These are phyloP conservation scores for Torrubiella hemipterigena DNA, from an alignment of 2,329 filamentous ascomycete species.

Conservation along the genomic window DNA sequence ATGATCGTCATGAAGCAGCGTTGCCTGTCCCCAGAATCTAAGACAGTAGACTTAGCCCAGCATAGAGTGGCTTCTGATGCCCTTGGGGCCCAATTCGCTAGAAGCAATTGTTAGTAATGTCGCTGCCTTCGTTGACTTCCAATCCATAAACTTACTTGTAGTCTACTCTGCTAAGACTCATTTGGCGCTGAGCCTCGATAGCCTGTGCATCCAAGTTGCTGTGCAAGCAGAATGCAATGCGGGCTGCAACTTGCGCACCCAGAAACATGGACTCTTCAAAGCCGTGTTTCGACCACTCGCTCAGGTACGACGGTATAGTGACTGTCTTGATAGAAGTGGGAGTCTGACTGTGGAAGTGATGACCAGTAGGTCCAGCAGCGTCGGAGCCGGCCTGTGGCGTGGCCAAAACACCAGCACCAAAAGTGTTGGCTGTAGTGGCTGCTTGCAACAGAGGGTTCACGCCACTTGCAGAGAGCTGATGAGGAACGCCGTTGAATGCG, in stretches of 20 bases:
- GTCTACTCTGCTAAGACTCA: conserved; percentile 46
- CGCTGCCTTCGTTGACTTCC: neutral
- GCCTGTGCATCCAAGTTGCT: conserved; percentile 39
- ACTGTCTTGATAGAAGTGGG: conserved; percentile 75
- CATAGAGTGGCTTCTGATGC: conserved; percentile 40
- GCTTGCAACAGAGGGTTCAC: conserved; percentile 90
- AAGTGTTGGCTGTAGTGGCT: conserved; percentile 63
- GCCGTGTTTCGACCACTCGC: conserved; percentile 76
- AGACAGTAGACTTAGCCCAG: conserved; percentile 33
- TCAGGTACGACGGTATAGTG: conserved; percentile 70
- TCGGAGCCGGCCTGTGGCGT: conserved; percentile 29
- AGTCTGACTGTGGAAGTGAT: conserved; percentile 55
- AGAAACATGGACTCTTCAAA: conserved; percentile 78
- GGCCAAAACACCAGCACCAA: conserved; percentile 24
- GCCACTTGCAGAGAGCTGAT: conserved; percentile 43
- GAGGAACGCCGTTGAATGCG: conserved; percentile 40
- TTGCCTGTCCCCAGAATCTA: too few species aligned
- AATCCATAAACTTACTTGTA: conserved; percentile 40
- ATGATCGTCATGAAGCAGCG: too few species aligned
- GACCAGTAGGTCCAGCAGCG: conserved; percentile 21
- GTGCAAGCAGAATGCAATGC: conserved; percentile 46
- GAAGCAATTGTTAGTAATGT: conserved; percentile 7
- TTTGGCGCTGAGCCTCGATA: conserved; percentile 39
- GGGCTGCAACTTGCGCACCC: conserved; percentile 73
- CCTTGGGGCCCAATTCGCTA: conserved; percentile 43